A percentile compares a stretch with the other conserved stretches of the same genome.
Evolutionary conservation across 2,329 filamentous ascomycete species (phyloP).

Genomic region (Pyricularia sp.): DNA sequence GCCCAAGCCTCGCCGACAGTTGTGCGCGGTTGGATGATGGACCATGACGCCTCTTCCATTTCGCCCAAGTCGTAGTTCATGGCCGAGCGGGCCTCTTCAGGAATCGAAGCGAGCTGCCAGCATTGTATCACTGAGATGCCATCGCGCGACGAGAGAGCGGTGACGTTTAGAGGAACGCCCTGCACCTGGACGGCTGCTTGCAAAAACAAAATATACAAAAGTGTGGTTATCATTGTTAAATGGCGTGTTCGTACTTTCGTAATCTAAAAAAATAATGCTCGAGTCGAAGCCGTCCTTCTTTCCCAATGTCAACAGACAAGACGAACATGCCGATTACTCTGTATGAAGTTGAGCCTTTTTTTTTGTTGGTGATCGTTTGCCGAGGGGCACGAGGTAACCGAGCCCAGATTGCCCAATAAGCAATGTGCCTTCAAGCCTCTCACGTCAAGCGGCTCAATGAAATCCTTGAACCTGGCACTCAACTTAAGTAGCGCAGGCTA

Average conservation of each 20-base stretch:
- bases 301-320: background rate
- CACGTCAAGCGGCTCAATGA: background rate
- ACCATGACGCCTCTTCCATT: conserved; percentile 19
- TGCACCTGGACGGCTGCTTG: background rate
- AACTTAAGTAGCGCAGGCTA: background rate
- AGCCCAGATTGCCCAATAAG: background rate
- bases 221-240: background rate
- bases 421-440: background rate
- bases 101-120: conserved; percentile 17
- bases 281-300: background rate
- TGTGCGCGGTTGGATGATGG: conserved; percentile 21
- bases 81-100: conserved; percentile 19
- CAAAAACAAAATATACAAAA: background rate
- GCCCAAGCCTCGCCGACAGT: conserved; percentile 23
- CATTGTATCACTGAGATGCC: conserved; percentile 20
- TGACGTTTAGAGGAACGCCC: conserved; percentile 16
- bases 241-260: background rate
- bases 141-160: conserved; percentile 17
- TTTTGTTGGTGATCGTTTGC: background rate
- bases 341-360: background rate
- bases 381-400: background rate
- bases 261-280: background rate
- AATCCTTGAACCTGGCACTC: background rate
- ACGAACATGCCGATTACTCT: background rate
- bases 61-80: conserved; percentile 20